phyloP scores from a whole-genome alignment of 2,329 filamentous ascomycete species.

The Dryadomyces quercivorus region DNA sequence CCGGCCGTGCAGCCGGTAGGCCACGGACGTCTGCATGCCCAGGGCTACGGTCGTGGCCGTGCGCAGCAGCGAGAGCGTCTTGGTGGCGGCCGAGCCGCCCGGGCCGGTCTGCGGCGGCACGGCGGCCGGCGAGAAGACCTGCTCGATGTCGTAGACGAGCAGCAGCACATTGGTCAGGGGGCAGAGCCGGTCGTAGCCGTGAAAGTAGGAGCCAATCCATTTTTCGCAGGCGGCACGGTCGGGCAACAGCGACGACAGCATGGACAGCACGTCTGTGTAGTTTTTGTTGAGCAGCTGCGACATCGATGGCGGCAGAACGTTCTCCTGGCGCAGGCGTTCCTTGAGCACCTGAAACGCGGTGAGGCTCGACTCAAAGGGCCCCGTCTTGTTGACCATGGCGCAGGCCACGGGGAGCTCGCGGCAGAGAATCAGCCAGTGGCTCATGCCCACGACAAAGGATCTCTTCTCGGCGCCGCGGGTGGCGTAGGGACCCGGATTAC shows the following conservation, averaged over 20 bases:
- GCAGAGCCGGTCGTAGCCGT: conserved; percentile 3
- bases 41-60: not conserved
- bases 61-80: conserved; percentile 5
- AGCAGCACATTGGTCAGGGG: conserved; percentile 1
- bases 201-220: conserved; percentile 5
- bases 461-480: not conserved
- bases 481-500: not conserved
- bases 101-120: too few species aligned
- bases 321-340: conserved; percentile 1
- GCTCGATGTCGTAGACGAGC: not conserved
- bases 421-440: conserved; percentile 9
- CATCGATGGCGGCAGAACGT: not conserved
- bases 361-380: not conserved
- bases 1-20: conserved; percentile 6
- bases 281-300: not conserved
- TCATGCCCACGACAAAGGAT: conserved; percentile 1
- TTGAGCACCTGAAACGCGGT: conserved; percentile 2
- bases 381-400: conserved; percentile 1
- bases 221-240: conserved; percentile 1
- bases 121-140: conserved; percentile 5
- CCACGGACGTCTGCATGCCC: conserved; percentile 6
- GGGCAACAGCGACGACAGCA: conserved; percentile 1
- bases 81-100: not conserved
- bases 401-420: conserved; percentile 4
- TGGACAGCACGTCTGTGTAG: not conserved